phyloP scores from a whole-genome alignment of 2,329 filamentous ascomycete genomes.

The Cercospora brassicicola region DNA sequence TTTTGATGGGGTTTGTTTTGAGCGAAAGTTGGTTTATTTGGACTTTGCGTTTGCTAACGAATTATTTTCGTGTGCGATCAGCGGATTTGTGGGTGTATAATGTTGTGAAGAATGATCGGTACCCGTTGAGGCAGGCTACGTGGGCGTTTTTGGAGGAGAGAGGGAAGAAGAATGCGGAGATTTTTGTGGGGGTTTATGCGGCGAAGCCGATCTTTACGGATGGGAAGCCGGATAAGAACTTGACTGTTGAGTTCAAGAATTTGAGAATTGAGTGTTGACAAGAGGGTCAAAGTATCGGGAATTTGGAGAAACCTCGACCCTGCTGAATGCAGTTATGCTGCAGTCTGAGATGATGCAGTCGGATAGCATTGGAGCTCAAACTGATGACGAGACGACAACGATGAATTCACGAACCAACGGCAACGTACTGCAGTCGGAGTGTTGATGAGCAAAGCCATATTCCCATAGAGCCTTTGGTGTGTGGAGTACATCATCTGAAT shows the following conservation, averaged over 20 bases:
- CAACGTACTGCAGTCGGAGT: too few species aligned
- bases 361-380: background rate
- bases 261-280: conserved; percentile 18
- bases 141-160: conserved; percentile 25
- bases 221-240: conserved; percentile 12
- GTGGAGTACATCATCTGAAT: background rate
- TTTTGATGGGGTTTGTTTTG: background rate
- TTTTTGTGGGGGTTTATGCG: conserved; percentile 23
- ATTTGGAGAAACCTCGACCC: too few species aligned
- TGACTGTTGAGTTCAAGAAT: conserved; percentile 21
- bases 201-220: conserved; percentile 22
- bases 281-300: too few species aligned
- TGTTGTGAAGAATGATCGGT: conserved; percentile 41
- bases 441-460: too few species aligned
- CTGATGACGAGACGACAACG: background rate
- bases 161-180: conserved; percentile 20
- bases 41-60: background rate
- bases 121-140: conserved; percentile 32
- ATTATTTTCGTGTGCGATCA: background rate
- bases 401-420: background rate
- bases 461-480: too few species aligned
- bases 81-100: conserved; percentile 65
- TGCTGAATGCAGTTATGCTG: too few species aligned
- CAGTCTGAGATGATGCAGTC: too few species aligned
- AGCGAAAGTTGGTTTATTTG: background rate